Base-by-base conservation (phyloP, 2,329 filamentous ascomycete species). In the Lachnellula cervina region DNA sequence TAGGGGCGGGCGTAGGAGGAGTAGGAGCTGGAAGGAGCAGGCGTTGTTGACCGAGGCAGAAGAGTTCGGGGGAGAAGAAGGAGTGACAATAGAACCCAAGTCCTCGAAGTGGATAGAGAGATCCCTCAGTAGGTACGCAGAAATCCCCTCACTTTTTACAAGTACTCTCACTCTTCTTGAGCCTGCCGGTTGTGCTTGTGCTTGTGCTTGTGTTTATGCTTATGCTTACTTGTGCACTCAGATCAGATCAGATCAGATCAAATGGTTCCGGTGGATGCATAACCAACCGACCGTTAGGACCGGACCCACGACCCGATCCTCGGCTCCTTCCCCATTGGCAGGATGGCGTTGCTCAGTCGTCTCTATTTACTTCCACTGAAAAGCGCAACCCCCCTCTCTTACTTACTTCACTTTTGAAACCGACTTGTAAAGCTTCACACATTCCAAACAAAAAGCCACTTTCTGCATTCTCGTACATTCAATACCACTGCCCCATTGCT, bases 51-150 rank as follows among this genome's bases (percentile, higher is more conserved):
- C 1, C 8, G 8, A 11, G 17, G 28, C 13, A 42, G 38, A 34
- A 7, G 28, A 53, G 50, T 37, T 53, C 54, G 62, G 51, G 49
- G 37, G 49, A 28, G 50, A 64, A 28, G 50, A 64, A 62, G 59
- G 62, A 64, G 64, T 49, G 64, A 61, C 60, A 60, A 49, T 56
- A 45, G 51, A 54, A 32, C n/a, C 28, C 32, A 42, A 47, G 43
- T 46, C 47, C 35, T 56, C n/a, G 38, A 38, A 19, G 23, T 28
- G 23, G 34, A 49, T n/a, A 19, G 21, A 23, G 35, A 54, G 28
- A 32, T 11, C 28, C 28, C 28, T 32, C 28, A 21, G 4, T n/a
- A 17, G 17, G 14, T 17, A 17, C 17, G 38, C 38, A 42, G 38
- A 2, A 32, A 32, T 32, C 28, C 1, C 28, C 28, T 32, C 28